Evolutionary conservation across 495 filamentous ascomycete genomes (phyloP), one percentile per base, ranked within the genome.

Genomic region (Neurospora tetrasperma): DNA sequence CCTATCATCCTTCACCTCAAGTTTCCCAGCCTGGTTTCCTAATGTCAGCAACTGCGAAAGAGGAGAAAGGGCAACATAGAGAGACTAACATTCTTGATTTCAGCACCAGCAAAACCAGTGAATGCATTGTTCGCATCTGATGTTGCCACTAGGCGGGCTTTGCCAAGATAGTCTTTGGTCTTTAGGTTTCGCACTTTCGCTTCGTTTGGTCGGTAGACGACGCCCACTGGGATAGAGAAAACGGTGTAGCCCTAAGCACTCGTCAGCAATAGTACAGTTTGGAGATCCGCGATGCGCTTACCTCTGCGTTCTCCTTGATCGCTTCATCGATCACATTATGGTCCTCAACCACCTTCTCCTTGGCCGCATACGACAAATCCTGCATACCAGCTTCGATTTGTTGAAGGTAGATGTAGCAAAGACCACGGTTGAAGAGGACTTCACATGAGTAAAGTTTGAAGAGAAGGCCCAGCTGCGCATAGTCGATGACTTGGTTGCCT

Each of bases 281-380:
- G 20, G 48, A 2, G 23, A 5, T 0, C 20, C 62, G 20, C 38
- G 70, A 35, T 71, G 54, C 27, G 54, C 86, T 62, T 86, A 96
- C 94, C 85, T 98, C 94, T 71, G 96, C 96, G 77, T 94, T 89
- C 80, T 98, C 96, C 73, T 84, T 84, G 74, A 99, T 97, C 1
- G 96, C 96, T 78, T 99, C 96, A 75, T 99, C 92, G 79, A 99
- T 99, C 73, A 99, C 96, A 81, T 94, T 93, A 82, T 99, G 96
- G 74, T 97, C 94, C 62, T 94, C 89, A 1, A 95, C 94, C 54
- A 94, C 90, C 83, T 97, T 98, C 84, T 99, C 96, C 81, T 96
- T 94, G n/a, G 92, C 92, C 5, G 96, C 96, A 81, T 90, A 97
- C 69, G 90, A 87, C 70, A 99, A 84, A 86, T 99, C 96, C 81